These are phyloP conservation scores for Cymodocea nodosa DNA, from an alignment of 116 monocot species.

Conservation along the genomic window DNA sequence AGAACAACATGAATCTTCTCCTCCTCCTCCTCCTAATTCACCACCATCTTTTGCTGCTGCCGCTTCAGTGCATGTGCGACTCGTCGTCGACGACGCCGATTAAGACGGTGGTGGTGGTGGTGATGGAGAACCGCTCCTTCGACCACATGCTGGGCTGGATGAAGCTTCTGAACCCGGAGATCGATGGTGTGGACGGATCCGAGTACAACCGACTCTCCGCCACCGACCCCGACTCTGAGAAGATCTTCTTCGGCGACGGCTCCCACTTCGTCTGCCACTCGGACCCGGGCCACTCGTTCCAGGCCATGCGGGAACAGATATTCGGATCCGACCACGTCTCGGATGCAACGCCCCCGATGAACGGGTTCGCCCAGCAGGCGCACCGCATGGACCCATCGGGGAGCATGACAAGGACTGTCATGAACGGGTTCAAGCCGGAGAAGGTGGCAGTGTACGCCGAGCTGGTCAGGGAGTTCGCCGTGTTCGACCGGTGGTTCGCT, in stretches of 20 bases:
- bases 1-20: background rate
- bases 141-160: conserved; percentile 93
- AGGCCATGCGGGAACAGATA: conserved; percentile 62
- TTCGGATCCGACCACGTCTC: conserved; percentile 30
- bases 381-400: conserved; percentile 7
- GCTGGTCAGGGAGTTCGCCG: conserved; percentile 43
- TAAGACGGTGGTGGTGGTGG: conserved; percentile 65
- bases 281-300: conserved; percentile 62
- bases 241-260: conserved; percentile 29
- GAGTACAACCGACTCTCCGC: conserved; percentile 31
- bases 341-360: conserved; percentile 33
- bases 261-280: conserved; percentile 50
- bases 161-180: conserved; percentile 45
- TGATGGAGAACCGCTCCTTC: conserved; percentile 85
- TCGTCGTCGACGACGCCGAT: conserved; percentile 14
- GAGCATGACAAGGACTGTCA: conserved; percentile 22
- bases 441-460: conserved; percentile 36
- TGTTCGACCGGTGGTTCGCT: conserved; percentile 63
- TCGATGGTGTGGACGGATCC: conserved; percentile 49
- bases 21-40: background rate
- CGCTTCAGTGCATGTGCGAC: background rate
- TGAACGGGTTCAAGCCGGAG: conserved; percentile 49
- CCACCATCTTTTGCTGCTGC: too few species aligned
- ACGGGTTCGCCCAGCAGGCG: conserved; percentile 59
- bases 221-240: conserved; percentile 19